Conservation (phyloP, 1,139 yeast species). For the Debaryomyces coudertii region DNA sequence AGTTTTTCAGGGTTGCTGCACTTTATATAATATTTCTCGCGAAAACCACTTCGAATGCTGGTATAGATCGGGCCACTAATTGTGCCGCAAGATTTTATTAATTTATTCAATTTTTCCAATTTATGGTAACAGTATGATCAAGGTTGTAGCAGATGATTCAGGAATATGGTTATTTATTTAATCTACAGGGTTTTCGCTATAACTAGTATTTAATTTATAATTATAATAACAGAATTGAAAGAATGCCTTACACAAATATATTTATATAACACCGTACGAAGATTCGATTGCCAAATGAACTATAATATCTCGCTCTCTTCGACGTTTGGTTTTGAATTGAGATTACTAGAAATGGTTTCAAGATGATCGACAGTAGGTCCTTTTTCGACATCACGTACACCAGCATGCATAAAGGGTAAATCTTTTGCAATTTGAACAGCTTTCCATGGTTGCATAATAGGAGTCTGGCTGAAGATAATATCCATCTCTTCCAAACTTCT, state of each 20-base stretch:
- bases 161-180: not conserved
- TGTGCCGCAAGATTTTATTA: not conserved
- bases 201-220: too few species aligned
- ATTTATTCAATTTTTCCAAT: too few species aligned
- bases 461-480: slow-evolving; percentile 41
- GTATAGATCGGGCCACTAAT: not conserved
- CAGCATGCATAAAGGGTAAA: slow-evolving; percentile 31
- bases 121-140: not conserved
- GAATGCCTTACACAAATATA: not conserved
- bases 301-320: slow-evolving; percentile 4
- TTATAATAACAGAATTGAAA: not conserved
- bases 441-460: slow-evolving; percentile 40
- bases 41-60: not conserved
- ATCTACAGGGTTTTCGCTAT: too few species aligned
- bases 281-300: not conserved
- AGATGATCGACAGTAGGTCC: slow-evolving; percentile 17
- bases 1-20: not conserved
- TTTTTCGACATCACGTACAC: slow-evolving; percentile 4
- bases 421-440: slow-evolving; percentile 40
- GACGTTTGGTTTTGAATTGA: not conserved
- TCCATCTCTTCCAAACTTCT: slow-evolving; percentile 50
- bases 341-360: slow-evolving; percentile 11
- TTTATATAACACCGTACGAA: not conserved
- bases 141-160: not conserved
- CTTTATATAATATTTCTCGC: not conserved